Evolutionary conservation across 2,329 filamentous ascomycete species (phyloP), one percentile per base, ranked within the genome.

Genomic region (Blastomyces gilchristii): DNA sequence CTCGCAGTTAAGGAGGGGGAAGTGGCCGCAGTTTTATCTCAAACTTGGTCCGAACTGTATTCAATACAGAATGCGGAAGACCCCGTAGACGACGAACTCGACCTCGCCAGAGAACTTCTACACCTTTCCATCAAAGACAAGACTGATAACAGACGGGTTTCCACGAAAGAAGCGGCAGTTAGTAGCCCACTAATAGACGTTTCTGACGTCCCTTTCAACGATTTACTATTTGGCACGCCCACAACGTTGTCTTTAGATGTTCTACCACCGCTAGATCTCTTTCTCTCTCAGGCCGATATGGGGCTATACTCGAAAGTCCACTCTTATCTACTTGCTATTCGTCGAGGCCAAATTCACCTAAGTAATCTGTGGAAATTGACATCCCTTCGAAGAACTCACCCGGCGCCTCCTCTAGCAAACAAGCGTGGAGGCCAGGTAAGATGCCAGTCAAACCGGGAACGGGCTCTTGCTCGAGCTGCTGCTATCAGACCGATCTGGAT

Each of bases 401-500:
- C 90, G 8, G 82, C 88, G 5, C 89, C 90, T 2, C 84, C 84
- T 1, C 80, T 81, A 67, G 87, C 85, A 66, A 86, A 82, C 66
- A 84, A 83, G 22, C 78, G 79, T 39, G 80, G 81, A 43, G 87
- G 87, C 0, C 81, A 84, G 63, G 80, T 82, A 22, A 83, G 84
- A 65, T 82, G 90, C 18, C 79, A 78, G 34, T 77, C 83, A 28
- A 81, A 89, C 12, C 83, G 91, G 37, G 77, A 83, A 68, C 83
- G 89, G 60, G 84, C 86, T 67, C 84, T 85, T 34, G 72, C 78
- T 18, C 83, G 93, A 22, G 82, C 83, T 4, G 80, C 81, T 43
- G 82, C 84, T 0, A 88, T 96, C 82, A 85, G 94, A 18, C 88
- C 86, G 66, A 84, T 93, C 0, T 99, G 94, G 94, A 93, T 91